Conservation (phyloP, 1,139 yeast genomes). For the Yamadazyma mexicana region DNA sequence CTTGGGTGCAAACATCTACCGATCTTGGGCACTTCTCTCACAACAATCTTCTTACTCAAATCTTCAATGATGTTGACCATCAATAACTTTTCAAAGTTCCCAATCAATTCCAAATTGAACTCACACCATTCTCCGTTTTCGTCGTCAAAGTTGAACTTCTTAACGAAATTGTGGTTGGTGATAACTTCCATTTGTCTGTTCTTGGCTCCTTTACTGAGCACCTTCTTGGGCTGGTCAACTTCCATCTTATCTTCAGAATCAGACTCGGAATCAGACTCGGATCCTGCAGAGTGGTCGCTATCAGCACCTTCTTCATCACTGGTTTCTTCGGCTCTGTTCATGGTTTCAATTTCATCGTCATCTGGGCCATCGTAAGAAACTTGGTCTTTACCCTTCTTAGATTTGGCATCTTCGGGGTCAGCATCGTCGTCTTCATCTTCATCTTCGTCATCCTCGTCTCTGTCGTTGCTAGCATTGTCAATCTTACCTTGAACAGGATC, state of each 20-base stretch:
- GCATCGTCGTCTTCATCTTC: constrained; percentile 56
- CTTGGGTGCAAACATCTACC: constrained; percentile 89
- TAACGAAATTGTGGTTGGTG: constrained; percentile 67
- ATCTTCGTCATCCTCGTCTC: constrained; percentile 37
- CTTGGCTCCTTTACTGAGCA: constrained; percentile 60
- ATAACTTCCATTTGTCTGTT: constrained; percentile 85
- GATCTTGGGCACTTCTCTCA: constrained; percentile 86
- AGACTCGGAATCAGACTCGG: constrained; percentile 23
- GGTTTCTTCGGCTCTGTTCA: constrained; percentile 77
- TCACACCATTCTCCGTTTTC: constrained; percentile 89
- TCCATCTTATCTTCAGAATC: constrained; percentile 22
- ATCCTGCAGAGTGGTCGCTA: constrained; percentile 4
- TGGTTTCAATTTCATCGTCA: constrained; percentile 86
- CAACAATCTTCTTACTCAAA: constrained; percentile 85
- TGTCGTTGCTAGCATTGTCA: constrained; percentile 26
- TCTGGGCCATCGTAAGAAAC: constrained; percentile 95
- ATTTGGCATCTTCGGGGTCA: constrained; percentile 70
- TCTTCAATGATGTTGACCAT: constrained; percentile 97
- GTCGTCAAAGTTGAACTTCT: constrained; percentile 88
- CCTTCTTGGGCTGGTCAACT: constrained; percentile 21
- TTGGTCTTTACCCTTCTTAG: constrained; percentile 72
- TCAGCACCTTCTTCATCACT: constrained; percentile 60
- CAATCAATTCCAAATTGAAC: constrained; percentile 79
- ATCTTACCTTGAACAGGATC: constrained; percentile 42
- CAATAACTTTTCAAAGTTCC: constrained; percentile 81